Percentiles rank a stretch among this genome's conserved stretches.
Conservation (phyloP, 1,139 yeast genomes). For the Taphrina pruni region DNA sequence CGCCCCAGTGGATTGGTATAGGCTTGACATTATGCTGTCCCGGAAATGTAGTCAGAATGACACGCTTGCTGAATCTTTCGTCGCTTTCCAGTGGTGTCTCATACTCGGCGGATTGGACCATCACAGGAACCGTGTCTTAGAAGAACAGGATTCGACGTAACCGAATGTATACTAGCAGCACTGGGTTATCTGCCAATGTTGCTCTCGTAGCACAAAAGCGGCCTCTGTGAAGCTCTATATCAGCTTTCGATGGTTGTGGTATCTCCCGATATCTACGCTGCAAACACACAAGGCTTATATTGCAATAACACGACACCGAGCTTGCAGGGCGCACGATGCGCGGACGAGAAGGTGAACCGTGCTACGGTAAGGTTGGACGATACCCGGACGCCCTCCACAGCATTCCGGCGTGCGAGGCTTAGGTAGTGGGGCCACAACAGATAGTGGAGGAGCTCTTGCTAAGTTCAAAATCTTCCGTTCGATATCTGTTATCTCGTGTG, state of each 20-base stretch:
- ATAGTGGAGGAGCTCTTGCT: slow-evolving; percentile 13
- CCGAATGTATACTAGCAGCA: background rate
- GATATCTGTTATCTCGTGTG: background rate
- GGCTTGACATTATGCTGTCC: slow-evolving; percentile 59
- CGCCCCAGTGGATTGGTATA: slow-evolving; percentile 61
- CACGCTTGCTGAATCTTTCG: slow-evolving; percentile 26
- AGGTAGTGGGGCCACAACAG: slow-evolving; percentile 1
- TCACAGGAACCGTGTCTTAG: background rate
- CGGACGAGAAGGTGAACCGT: too few species aligned
- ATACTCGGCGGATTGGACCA: background rate
- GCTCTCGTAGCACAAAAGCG: too few species aligned
- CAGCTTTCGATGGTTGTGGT: too few species aligned
- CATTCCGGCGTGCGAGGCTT: background rate
- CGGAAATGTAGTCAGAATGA: slow-evolving; percentile 53
- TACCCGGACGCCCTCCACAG: too few species aligned
- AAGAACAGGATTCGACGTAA: too few species aligned
- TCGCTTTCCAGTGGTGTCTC: slow-evolving; percentile 15
- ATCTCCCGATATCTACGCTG: too few species aligned
- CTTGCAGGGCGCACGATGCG: too few species aligned
- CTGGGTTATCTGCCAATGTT: background rate
- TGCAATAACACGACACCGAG: too few species aligned
- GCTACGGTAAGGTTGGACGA: too few species aligned
- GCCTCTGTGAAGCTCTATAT: too few species aligned
- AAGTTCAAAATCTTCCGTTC: background rate
- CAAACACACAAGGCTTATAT: too few species aligned